Base-by-base conservation (phyloP, 164 flowering plant species). In the Piper betle region DNA sequence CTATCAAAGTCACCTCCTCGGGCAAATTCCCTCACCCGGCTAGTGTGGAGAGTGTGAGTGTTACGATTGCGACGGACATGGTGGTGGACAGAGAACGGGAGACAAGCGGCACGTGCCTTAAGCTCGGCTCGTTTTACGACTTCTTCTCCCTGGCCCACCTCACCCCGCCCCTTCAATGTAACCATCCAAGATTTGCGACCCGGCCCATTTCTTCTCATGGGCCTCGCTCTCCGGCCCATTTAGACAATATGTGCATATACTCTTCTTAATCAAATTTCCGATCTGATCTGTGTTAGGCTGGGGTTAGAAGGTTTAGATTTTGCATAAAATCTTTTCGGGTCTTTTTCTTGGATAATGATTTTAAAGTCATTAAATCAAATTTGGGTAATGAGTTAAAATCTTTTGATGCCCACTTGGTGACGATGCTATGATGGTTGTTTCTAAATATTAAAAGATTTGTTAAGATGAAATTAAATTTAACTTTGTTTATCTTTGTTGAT, bases 111-210 rank as follows among this genome's bases (percentile, higher is more conserved):
- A 78, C 91, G 5, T 80, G 76, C 65, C 92, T 93, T 25, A 82
- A 82, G 75, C 84, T 93, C 9, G 96, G 87, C 3, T 75, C 79
- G 71, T 93, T 93, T 72, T 93, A 90, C 68, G 97, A 93, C 62
- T 93, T 93, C 78, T 93, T 93, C 81, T 90, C 99, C 33, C 89
- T 93, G 53, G 79, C 97, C 18, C 86, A 90, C 69, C 92, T 90
- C 82, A 79, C 88, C 57, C 92, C 96, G 63, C 98, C 99, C 9
- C 64, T 93, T 39, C 97, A 93, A 57, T 85, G 99, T 93, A 80
- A 66, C 12, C 12, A 43, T 10, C 8, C 8, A 41, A 9, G 9
- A 41, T 41, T 4, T 41, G 43, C 43, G 43, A 9, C 43, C 43
- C 43, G 9, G n/a, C n/a, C n/a, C n/a, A n/a, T n/a, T n/a, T n/a